phyloP scores from a whole-genome alignment of 257 asterid species.

The Penstemon davidsonii region DNA sequence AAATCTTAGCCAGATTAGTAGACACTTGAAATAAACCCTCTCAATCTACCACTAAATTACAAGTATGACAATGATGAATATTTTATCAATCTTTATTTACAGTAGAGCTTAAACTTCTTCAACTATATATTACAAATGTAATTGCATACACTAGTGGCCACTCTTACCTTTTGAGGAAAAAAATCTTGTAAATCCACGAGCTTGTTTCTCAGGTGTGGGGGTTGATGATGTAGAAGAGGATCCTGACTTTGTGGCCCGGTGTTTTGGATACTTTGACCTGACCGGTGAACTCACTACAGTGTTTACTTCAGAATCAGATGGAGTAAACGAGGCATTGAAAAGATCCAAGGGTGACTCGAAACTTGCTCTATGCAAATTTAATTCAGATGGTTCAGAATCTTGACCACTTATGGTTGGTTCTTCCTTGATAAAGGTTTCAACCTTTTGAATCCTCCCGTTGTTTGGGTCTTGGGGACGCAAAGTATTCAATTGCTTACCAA shows the following conservation, averaged over 20 bases:
- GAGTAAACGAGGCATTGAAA: conserved; percentile 14
- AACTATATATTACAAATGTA: conserved; percentile 29
- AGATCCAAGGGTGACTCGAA: conserved; percentile 59
- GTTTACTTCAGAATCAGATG: conserved; percentile 49
- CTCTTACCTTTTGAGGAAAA: conserved; percentile 68
- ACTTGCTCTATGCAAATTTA: conserved; percentile 41
- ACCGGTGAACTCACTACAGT: conserved; percentile 56
- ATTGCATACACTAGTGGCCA: conserved; percentile 39
- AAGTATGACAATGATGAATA: conserved; percentile 19
- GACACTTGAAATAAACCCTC: conserved; percentile 9
- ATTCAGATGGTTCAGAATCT: conserved; percentile 49
- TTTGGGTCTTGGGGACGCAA: conserved; percentile 67
- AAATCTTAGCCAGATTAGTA: background rate
- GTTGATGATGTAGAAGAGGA: conserved; percentile 58
- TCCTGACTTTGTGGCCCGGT: conserved; percentile 67
- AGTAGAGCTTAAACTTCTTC: conserved; percentile 28
- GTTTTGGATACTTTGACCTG: conserved; percentile 48
- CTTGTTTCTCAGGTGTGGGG: conserved; percentile 74
- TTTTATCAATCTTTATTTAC: conserved; percentile 42
- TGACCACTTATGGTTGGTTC: conserved; percentile 28
- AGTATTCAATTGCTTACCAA: conserved; percentile 77
- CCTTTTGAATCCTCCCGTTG: conserved; percentile 40
- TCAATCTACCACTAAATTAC: conserved; percentile 26
- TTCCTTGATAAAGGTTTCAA: conserved; percentile 44
- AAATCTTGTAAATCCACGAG: conserved; percentile 80